Conservation (phyloP, 345 rosid species). For the Murraya paniculata region DNA sequence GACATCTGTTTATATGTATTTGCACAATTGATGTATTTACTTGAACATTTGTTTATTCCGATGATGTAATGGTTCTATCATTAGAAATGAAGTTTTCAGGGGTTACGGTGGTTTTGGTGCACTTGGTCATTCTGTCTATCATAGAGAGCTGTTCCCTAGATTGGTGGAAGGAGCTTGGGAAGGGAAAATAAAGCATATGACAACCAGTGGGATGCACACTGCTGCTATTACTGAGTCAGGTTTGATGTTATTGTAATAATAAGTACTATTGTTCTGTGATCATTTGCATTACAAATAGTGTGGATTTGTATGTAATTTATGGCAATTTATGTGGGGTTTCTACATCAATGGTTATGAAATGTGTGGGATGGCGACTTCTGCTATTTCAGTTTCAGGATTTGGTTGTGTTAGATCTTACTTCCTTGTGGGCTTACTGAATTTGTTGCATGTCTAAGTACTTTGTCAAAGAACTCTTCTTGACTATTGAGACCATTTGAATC, state of each 20-base stretch:
- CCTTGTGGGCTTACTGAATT: background rate
- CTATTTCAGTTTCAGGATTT: background rate
- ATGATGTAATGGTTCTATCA: slow-evolving; percentile 23
- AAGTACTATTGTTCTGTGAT: background rate
- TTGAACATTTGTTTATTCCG: slow-evolving; percentile 3
- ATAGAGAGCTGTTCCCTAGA: slow-evolving; percentile 77
- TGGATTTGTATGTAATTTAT: background rate
- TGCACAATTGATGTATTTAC: background rate
- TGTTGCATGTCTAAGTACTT: background rate
- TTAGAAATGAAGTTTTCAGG: slow-evolving; percentile 64
- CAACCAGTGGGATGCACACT: slow-evolving; percentile 86
- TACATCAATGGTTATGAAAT: background rate
- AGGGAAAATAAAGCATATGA: slow-evolving; percentile 49
- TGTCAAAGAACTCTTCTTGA: background rate
- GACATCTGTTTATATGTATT: background rate
- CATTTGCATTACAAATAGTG: background rate
- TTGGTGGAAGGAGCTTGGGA: slow-evolving; percentile 72
- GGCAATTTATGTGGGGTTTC: background rate
- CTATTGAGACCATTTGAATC: background rate
- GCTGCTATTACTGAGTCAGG: slow-evolving; percentile 84
- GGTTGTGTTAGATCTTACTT: background rate
- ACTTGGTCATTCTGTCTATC: slow-evolving; percentile 85
- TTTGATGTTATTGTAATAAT: slow-evolving; percentile 15
- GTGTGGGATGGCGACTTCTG: background rate
- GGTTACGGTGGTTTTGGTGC: slow-evolving; percentile 99